Base-by-base conservation (phyloP, 1,139 yeast genomes). In the Yamadazyma conglobata region DNA sequence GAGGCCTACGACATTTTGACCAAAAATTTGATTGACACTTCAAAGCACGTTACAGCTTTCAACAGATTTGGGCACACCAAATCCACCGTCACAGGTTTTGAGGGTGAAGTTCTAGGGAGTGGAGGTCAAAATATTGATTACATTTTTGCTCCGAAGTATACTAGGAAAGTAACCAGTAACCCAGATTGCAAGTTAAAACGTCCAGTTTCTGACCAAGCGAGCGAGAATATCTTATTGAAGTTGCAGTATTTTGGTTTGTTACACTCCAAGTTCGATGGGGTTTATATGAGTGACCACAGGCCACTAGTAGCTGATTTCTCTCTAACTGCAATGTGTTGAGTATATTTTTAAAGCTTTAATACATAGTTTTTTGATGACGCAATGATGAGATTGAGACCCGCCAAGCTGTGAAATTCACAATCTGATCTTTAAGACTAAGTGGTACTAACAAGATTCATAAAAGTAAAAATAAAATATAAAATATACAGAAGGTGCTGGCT, bases 41-140 rank as follows among this genome's bases (percentile, higher is more conserved):
- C 52, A 9, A 40, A 35, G 19, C 44, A 56, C 13, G 47, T 50
- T 6, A 50, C 60, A 3, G 52, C 53, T 5, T 50, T 43, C 24
- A 52, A 49, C 29, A 46, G 48, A 24, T 73, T 69, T 40, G 79
- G 79, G 0, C 72, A 69, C 43, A 42, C 45, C 4, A 50, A 56
- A 26, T 58, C 64, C 14, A 67, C 79, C 1, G 73, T 66, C 24
- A 73, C 79, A 2, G 79, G 79, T 1, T 75, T 73, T 44, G 57
- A 55, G 34, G 69, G 66, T 3, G 55, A 56, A 25, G 56, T 50
- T 5, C 42, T 59, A 25, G 31, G 30, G 1, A 32, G 40, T 11
- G 64, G 63, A 1, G 63, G 63, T 2, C 65, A 58, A 35, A 59
- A 64, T 24, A 72, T 73, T 35, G 80, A 75, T 47, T 73, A 71